Conservation (phyloP, 257 asterid species). For the Penstemon barbatus region DNA sequence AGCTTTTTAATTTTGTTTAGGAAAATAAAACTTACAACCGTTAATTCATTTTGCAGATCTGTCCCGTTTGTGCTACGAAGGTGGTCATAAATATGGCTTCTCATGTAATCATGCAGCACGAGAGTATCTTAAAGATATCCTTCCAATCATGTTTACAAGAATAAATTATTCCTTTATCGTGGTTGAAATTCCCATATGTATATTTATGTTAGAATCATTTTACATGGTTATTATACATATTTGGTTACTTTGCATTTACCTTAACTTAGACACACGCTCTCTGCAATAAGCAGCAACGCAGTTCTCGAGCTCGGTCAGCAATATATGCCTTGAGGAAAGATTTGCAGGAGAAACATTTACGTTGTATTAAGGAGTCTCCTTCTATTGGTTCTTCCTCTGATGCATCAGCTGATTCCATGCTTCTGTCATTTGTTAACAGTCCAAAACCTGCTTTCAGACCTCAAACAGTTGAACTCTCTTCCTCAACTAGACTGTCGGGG, state of each 20-base stretch:
- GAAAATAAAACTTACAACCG: neutral
- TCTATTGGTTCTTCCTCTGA: constrained; percentile 46
- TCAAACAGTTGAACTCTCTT: constrained; percentile 37
- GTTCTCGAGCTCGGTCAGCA: constrained; percentile 53
- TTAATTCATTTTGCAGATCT: constrained; percentile 58
- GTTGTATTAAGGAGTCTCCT: constrained; percentile 49
- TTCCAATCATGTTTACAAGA: constrained; percentile 27
- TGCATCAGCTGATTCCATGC: constrained; percentile 57
- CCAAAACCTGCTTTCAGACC: constrained; percentile 46
- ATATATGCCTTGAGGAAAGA: constrained; percentile 62
- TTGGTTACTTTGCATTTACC: constrained; percentile 37
- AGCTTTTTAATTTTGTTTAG: constrained; percentile 8
- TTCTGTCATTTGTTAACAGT: constrained; percentile 67
- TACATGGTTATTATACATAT: constrained; percentile 23
- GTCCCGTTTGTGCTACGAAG: constrained; percentile 83
- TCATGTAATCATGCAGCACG: constrained; percentile 80
- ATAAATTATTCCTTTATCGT: constrained; percentile 15
- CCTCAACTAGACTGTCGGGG: constrained; percentile 40
- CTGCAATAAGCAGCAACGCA: constrained; percentile 59
- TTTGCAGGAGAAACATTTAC: constrained; percentile 57
- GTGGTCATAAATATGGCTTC: constrained; percentile 83
- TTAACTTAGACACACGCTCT: constrained; percentile 62
- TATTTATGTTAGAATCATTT: constrained; percentile 1
- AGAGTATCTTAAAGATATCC: constrained; percentile 86
- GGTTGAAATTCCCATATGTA: constrained; percentile 9